phyloP scores from a whole-genome alignment of 257 asterid species.

The Voacanga thouarsii region DNA sequence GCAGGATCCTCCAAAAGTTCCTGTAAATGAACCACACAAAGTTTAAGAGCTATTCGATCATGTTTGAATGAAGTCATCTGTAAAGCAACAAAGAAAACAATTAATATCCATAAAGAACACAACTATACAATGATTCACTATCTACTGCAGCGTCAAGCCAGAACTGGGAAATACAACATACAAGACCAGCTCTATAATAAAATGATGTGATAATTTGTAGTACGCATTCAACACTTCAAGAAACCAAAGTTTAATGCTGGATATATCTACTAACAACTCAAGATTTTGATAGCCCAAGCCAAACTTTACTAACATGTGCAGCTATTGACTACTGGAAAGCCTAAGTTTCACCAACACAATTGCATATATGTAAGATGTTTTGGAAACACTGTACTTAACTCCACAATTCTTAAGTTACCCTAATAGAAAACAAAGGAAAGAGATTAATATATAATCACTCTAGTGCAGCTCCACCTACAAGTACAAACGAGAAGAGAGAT shows the following conservation, averaged over 20 bases:
- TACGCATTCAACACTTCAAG: background rate
- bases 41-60: background rate
- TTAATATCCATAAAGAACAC: too few relatives aligned
- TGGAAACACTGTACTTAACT: background rate
- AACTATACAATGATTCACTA: too few relatives aligned
- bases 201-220: too few relatives aligned
- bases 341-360: background rate
- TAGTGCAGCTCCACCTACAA: background rate
- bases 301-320: background rate
- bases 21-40: slow-evolving; percentile 34
- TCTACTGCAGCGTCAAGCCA: background rate
- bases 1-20: slow-evolving; percentile 93
- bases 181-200: background rate
- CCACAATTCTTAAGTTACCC: background rate
- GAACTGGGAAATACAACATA: background rate
- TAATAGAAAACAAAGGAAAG: background rate
- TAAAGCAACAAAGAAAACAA: background rate
- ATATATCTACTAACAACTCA: background rate
- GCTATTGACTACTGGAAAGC: background rate
- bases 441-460: background rate
- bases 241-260: background rate
- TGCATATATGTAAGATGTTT: background rate
- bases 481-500: background rate
- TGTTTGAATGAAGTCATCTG: background rate
- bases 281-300: background rate